Conservation (phyloP, 345 rosid genomes). For the Eucalyptus sp. region DNA sequence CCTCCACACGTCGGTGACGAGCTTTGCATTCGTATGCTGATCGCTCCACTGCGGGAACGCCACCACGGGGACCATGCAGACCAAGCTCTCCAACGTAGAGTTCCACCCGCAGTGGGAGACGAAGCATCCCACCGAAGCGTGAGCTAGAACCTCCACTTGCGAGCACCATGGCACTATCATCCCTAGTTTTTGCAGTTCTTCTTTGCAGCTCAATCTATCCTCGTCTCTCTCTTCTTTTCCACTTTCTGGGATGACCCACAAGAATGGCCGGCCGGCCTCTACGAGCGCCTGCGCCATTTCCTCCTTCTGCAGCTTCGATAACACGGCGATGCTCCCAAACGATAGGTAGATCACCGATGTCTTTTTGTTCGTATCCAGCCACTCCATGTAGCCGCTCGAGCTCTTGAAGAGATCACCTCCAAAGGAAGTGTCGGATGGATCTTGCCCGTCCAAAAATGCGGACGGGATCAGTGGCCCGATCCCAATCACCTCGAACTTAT, state of each 20-base stretch:
- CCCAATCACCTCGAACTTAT: slow-evolving; percentile 4
- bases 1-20: neutral
- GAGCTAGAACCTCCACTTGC: neutral
- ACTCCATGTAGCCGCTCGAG: slow-evolving; percentile 10
- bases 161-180: neutral
- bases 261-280: neutral
- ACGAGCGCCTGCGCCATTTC: neutral
- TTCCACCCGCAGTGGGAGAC: neutral
- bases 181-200: neutral
- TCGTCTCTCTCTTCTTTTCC: neutral
- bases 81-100: neutral
- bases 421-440: slow-evolving; percentile 2
- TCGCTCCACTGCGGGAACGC: neutral
- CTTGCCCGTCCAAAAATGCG: slow-evolving; percentile 3
- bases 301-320: neutral
- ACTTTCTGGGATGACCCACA: neutral
- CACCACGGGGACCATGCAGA: neutral
- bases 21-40: neutral
- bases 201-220: neutral
- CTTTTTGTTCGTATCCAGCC: slow-evolving; percentile 21
- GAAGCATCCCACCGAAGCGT: neutral
- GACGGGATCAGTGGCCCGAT: slow-evolving; percentile 47
- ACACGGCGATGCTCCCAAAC: slow-evolving; percentile 9
- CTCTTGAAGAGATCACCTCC: slow-evolving; percentile 15
- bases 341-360: slow-evolving; percentile 25